Base-by-base conservation (phyloP, 2,329 filamentous ascomycete genomes). In the Colletotrichum caudatum region DNA sequence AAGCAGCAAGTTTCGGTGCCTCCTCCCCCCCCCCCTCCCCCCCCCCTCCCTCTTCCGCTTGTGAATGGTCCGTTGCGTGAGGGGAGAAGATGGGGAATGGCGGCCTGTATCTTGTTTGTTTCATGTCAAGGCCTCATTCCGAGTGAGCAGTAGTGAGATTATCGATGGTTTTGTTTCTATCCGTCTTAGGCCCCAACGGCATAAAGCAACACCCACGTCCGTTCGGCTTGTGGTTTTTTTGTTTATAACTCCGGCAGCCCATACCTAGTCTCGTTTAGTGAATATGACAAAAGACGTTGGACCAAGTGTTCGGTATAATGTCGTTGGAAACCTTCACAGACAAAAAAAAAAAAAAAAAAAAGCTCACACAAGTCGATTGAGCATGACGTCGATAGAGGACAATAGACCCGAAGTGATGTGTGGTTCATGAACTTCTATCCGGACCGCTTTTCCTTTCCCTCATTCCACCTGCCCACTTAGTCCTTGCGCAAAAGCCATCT, bases 401-500 rank as follows among this genome's bases (percentile, higher is more conserved):
- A 9, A 8, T 23, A 12, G 20, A 26, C 4, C n/a, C 44, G 3
- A 6, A 20, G n/a, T 29, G 4, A 9, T 54, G 26, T 33, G 14
- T 12, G 3, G 35, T 35, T 6, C 5, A 11, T 5, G 6, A 20
- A 7, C 51, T 35, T 20, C 41, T 20, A 3, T 20, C 3, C 18
- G 16, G 23, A 37, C 33, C 11, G 20, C 33, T 4, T 2, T 20
- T 3, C 29, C 29, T 29, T 29, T 29, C 29, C 29, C 29, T 29
- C 29, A 29, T 29, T 2, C 18, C 0, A 37, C 8, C 35, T 4
- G 11, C 4, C n/a, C 69, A 64, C 7, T 71, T n/a, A n/a, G n/a
- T n/a, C 65, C 39, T 35, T 64, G 8, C 48, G 64, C 54, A 69
- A 29, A 0, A 72, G 51, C 71, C 71, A 73, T 9, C 51, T 46